These are phyloP conservation scores for Leccinum solheimii DNA, from an alignment of 1,284 basidiomycete species.

Conservation along the genomic window DNA sequence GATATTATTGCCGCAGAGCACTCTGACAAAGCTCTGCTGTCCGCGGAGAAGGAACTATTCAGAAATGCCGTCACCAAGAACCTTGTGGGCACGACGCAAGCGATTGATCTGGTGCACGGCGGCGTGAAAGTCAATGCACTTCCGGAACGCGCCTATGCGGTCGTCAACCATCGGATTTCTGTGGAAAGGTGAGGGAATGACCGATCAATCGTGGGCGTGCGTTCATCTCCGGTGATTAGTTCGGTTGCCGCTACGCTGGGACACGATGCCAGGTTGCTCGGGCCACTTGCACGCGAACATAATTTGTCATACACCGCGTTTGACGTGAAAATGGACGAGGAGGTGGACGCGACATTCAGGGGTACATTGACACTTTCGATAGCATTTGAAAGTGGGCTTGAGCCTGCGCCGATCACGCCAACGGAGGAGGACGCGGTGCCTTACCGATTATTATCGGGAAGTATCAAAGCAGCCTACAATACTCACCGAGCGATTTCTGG, in stretches of 20 bases:
- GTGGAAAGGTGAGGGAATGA: slow-evolving; percentile 42
- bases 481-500: slow-evolving; percentile 35
- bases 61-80: slow-evolving; percentile 27
- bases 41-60: slow-evolving; percentile 44
- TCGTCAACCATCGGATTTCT: slow-evolving; percentile 46
- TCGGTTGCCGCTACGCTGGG: slow-evolving; percentile 44
- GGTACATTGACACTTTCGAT: slow-evolving; percentile 44
- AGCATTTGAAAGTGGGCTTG: slow-evolving; percentile 40
- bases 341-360: slow-evolving; percentile 24
- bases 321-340: slow-evolving; percentile 23
- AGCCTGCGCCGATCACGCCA: slow-evolving; percentile 59
- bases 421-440: slow-evolving; percentile 41
- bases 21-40: slow-evolving; percentile 43
- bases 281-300: slow-evolving; percentile 42
- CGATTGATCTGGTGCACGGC: slow-evolving; percentile 57
- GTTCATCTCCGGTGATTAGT: slow-evolving; percentile 28
- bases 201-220: background rate
- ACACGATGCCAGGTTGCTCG: slow-evolving; percentile 44
- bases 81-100: slow-evolving; percentile 56
- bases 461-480: slow-evolving; percentile 48
- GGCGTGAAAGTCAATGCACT: slow-evolving; percentile 66
- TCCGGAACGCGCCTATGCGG: slow-evolving; percentile 53
- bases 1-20: slow-evolving; percentile 39
- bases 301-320: slow-evolving; percentile 51
- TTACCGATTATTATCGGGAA: slow-evolving; percentile 51